These are phyloP conservation scores for Glycine tomentella DNA, from an alignment of 306 rosid species.

Conservation along the genomic window DNA sequence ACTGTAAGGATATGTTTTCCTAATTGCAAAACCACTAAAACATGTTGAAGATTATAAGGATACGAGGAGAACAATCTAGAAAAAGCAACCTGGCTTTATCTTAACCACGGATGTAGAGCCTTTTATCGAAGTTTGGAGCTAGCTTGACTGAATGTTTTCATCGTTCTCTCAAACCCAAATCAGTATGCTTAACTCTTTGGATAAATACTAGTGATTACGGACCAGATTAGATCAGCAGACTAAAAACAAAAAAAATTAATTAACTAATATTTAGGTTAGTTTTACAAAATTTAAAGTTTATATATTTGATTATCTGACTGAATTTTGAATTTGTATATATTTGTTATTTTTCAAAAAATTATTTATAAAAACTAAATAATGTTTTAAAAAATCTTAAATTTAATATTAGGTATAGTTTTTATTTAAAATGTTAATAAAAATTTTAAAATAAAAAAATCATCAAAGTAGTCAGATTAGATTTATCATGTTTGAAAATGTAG, in stretches of 20 bases:
- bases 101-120: too few relatives aligned
- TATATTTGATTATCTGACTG: neutral
- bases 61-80: conserved; percentile 37
- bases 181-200: neutral
- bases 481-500: neutral
- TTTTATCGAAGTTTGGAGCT: neutral
- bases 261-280: neutral
- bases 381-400: too few relatives aligned
- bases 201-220: neutral
- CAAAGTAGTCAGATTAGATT: neutral
- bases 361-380: too few relatives aligned
- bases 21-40: conserved; percentile 31
- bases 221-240: neutral
- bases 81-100: conserved; percentile 20
- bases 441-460: too few relatives aligned
- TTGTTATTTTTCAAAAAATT: neutral
- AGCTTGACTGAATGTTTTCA: neutral
- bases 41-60: neutral
- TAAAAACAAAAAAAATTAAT: neutral
- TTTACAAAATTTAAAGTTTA: neutral
- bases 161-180: neutral
- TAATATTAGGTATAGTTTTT: too few relatives aligned
- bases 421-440: too few relatives aligned
- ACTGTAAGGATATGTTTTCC: conserved; percentile 12
- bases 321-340: neutral